Evolutionary conservation across 345 rosid genomes (phyloP).

Genomic region (Citrus mangshanensis): DNA sequence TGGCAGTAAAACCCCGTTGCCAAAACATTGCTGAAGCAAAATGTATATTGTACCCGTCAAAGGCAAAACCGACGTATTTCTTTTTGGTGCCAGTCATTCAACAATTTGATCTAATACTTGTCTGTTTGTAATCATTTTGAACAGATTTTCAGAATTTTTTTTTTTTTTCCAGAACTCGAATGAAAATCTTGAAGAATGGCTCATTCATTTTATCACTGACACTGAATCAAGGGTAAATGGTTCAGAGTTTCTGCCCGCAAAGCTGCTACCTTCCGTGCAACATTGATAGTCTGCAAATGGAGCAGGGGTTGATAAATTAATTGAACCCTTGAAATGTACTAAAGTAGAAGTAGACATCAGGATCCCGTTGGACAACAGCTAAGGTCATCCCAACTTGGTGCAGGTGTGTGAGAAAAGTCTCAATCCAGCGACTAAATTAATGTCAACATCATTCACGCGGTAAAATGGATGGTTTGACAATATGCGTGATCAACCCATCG

Average conservation of each 20-base stretch:
- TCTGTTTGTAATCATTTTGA: too few relatives aligned
- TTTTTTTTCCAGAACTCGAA: background rate
- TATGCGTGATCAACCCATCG: background rate
- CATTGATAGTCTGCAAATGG: background rate
- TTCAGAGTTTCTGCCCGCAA: background rate
- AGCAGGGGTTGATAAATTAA: too few relatives aligned
- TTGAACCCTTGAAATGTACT: too few relatives aligned
- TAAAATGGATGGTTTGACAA: too few relatives aligned
- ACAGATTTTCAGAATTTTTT: background rate
- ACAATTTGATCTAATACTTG: too few relatives aligned
- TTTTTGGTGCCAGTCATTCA: too few relatives aligned
- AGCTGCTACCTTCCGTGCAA: background rate
- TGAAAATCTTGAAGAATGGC: background rate
- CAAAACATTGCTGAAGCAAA: background rate
- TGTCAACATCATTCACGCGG: too few relatives aligned
- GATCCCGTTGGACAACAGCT: too few relatives aligned
- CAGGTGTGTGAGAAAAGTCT: too few relatives aligned
- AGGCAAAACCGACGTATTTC: background rate
- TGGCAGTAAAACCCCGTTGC: background rate
- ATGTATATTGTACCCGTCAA: background rate
- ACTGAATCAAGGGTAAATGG: background rate
- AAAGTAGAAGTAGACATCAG: too few relatives aligned
- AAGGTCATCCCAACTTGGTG: too few relatives aligned
- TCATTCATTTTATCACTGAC: background rate
- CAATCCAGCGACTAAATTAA: too few relatives aligned